These are phyloP conservation scores for Cladophialophora bantiana DNA, from an alignment of 2,329 filamentous ascomycete genomes.

Conservation along the genomic window DNA sequence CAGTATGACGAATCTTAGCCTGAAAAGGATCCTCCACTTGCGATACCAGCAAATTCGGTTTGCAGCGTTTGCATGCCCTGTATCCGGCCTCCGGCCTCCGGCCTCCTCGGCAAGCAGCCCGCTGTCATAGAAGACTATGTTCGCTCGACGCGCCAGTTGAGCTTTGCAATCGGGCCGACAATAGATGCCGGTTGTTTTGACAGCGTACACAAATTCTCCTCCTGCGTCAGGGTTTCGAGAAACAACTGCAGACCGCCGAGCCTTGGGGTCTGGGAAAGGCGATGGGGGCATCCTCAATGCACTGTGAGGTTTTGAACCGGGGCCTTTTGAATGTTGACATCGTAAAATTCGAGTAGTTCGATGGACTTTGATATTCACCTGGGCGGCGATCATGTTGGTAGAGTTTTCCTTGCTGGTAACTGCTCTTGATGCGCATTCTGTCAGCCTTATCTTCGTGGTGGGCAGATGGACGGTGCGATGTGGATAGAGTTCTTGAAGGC, in stretches of 20 bases:
- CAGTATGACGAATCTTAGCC: slow-evolving; percentile 19
- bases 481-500: not conserved
- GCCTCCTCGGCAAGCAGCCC: slow-evolving; percentile 55
- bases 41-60: slow-evolving; percentile 49
- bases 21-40: slow-evolving; percentile 15
- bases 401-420: not conserved
- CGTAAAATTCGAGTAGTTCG: not conserved
- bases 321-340: not conserved
- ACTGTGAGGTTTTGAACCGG: not conserved
- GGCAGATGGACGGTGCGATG: not conserved
- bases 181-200: slow-evolving; percentile 63
- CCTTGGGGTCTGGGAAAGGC: slow-evolving; percentile 8
- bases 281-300: not conserved
- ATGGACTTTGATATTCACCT: not conserved
- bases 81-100: too few species aligned
- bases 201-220: slow-evolving; percentile 61
- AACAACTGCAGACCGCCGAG: slow-evolving; percentile 54
- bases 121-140: slow-evolving; percentile 61
- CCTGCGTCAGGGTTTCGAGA: slow-evolving; percentile 54
- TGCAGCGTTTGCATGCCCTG: slow-evolving; percentile 63
- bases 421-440: not conserved
- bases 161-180: slow-evolving; percentile 63
- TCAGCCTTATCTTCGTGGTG: not conserved
- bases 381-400: not conserved
- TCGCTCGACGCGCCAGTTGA: slow-evolving; percentile 63